A percentile compares a stretch with the other conserved stretches of the same genome.
Conservation (phyloP, 768 basidiomycete species). For the Tulasnella calospora region DNA sequence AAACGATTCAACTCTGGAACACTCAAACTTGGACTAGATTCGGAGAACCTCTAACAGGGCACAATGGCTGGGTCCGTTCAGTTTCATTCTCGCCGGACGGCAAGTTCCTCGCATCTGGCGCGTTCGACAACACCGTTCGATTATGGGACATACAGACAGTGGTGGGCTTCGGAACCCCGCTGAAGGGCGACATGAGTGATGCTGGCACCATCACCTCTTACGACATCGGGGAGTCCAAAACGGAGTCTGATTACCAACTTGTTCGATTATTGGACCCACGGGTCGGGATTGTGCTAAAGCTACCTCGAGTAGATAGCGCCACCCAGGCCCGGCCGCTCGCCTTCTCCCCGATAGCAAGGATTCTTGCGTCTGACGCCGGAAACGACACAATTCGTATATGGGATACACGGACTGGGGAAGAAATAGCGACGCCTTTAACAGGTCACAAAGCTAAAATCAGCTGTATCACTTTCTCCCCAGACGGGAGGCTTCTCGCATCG, state of each 20-base stretch:
- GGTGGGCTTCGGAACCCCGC: background rate
- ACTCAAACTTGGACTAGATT: background rate
- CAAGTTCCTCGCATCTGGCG: background rate
- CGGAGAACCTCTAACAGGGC: background rate
- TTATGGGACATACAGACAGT: background rate
- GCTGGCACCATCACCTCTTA: too few relatives aligned
- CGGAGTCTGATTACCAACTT: too few relatives aligned
- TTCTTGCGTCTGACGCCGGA: background rate
- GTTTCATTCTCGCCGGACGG: background rate
- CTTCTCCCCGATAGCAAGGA: conserved; percentile 14
- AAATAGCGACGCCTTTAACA: background rate
- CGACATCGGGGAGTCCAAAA: too few relatives aligned
- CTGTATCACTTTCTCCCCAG: conserved; percentile 20
- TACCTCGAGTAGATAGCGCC: too few relatives aligned
- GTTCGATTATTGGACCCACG: too few relatives aligned
- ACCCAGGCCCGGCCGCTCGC: background rate
- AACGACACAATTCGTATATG: conserved; percentile 3
- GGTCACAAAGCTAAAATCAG: conserved; percentile 11
- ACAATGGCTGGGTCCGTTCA: background rate
- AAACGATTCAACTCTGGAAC: background rate
- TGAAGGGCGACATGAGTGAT: too few relatives aligned
- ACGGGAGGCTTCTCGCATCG: conserved; percentile 14
- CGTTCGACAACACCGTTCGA: background rate
- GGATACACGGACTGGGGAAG: conserved; percentile 9
- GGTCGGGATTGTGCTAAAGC: too few relatives aligned